Percentiles rank a stretch among this genome's conserved stretches.
These are phyloP conservation scores for Cystobasidium pallidum DNA, from an alignment of 1,284 basidiomycete genomes.

Conservation along the genomic window DNA sequence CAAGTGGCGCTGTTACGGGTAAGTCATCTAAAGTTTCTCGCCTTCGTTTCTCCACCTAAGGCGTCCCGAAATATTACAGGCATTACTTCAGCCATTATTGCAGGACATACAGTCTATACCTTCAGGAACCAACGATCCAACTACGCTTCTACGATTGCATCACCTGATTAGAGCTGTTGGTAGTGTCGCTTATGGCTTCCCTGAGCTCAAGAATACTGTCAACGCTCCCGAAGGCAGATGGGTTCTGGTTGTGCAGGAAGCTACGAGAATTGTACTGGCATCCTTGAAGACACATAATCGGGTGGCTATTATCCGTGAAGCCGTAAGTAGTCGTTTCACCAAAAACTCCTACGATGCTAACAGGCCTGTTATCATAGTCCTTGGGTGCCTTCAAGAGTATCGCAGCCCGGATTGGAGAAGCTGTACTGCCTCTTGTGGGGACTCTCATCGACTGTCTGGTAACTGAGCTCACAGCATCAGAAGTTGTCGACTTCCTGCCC, in stretches of 20 bases:
- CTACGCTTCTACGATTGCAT: slow-evolving; percentile 73
- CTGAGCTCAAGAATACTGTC: slow-evolving; percentile 67
- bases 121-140: slow-evolving; percentile 1
- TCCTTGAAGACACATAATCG: slow-evolving; percentile 85
- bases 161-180: slow-evolving; percentile 94
- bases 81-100: slow-evolving; percentile 27
- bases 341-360: slow-evolving; percentile 14
- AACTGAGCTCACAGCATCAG: slow-evolving; percentile 85
- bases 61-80: not conserved
- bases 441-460: slow-evolving; percentile 85
- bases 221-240: slow-evolving; percentile 72
- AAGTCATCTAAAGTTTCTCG: not conserved
- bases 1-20: slow-evolving; percentile 60
- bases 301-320: slow-evolving; percentile 86
- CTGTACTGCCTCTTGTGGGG: slow-evolving; percentile 70
- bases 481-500: slow-evolving; percentile 92
- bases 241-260: slow-evolving; percentile 79
- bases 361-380: slow-evolving; percentile 63
- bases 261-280: slow-evolving; percentile 86
- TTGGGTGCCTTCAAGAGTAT: slow-evolving; percentile 92
- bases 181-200: slow-evolving; percentile 95
- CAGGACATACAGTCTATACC: slow-evolving; percentile 16
- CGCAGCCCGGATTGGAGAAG: slow-evolving; percentile 82
- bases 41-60: not conserved
- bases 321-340: slow-evolving; percentile 65